Percentiles rank a stretch among this genome's conserved stretches.
These are phyloP conservation scores for Neoboletus subvelutipes DNA, from an alignment of 768 basidiomycete species.

Conservation along the genomic window DNA sequence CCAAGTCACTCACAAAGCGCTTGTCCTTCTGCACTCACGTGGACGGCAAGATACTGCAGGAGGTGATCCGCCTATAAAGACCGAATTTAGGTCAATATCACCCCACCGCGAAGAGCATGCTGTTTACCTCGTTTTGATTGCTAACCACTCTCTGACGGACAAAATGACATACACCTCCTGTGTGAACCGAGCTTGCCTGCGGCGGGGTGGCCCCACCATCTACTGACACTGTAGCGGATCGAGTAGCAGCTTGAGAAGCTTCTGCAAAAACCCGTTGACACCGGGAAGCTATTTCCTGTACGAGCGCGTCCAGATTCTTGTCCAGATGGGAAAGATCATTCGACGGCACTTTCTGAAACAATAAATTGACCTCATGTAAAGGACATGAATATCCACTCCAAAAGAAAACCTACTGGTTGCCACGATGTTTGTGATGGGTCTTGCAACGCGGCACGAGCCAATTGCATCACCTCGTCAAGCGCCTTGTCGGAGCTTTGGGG, in stretches of 20 bases:
- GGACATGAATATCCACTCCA: conserved; percentile 24
- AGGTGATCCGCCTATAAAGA: conserved; percentile 41
- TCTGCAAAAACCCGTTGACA: conserved; percentile 63
- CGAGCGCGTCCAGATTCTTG: conserved; percentile 65
- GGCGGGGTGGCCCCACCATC: conserved; percentile 32
- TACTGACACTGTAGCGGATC: conserved; percentile 48
- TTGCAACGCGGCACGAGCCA: conserved; percentile 48
- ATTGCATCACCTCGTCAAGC: conserved; percentile 42
- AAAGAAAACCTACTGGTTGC: conserved; percentile 49
- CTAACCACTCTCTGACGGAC: conserved; percentile 55
- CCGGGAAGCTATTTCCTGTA: conserved; percentile 57
- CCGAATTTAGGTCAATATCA: conserved; percentile 30
- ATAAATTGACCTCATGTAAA: conserved; percentile 30
- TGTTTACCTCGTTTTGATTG: conserved; percentile 50
- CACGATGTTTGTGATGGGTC: conserved; percentile 48
- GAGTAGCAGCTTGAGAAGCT: conserved; percentile 62
- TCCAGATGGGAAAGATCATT: conserved; percentile 58
- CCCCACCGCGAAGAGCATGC: conserved; percentile 24
- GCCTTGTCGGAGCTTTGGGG: conserved; percentile 20
- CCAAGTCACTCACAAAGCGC: conserved; percentile 45
- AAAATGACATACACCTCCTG: conserved; percentile 34
- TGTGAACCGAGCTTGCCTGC: conserved; percentile 32
- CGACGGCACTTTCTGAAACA: conserved; percentile 44
- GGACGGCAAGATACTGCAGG: conserved; percentile 53
- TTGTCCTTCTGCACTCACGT: conserved; percentile 41